Evolutionary conservation across 768 basidiomycete species (phyloP).

Genomic region (Amanita polypyramis): DNA sequence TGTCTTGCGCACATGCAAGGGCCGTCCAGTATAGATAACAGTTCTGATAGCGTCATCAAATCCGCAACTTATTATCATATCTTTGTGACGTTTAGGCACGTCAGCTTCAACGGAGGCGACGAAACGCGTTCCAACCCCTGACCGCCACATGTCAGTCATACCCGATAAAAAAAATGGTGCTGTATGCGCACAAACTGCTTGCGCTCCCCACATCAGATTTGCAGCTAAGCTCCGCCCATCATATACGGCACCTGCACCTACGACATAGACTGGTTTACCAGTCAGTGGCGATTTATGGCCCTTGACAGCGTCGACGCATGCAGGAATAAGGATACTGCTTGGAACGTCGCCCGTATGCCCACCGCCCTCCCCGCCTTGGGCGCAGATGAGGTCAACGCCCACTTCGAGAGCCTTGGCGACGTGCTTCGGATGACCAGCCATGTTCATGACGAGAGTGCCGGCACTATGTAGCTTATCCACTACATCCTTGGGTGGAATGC

Average conservation of each 20-base stretch:
- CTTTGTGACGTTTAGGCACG: constrained; percentile 81
- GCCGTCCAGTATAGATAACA: constrained; percentile 85
- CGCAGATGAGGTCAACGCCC: constrained; percentile 90
- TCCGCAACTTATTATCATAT: constrained; percentile 56
- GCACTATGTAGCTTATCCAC: constrained; percentile 79
- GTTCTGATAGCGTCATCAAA: constrained; percentile 77
- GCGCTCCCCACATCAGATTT: constrained; percentile 81
- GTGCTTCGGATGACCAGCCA: constrained; percentile 95
- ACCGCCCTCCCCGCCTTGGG: constrained; percentile 89
- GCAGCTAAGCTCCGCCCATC: constrained; percentile 84
- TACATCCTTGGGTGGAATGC: constrained; percentile 71
- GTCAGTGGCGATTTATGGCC: constrained; percentile 72
- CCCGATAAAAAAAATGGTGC: not conserved
- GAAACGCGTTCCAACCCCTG: constrained; percentile 80
- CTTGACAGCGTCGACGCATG: constrained; percentile 77
- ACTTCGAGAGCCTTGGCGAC: constrained; percentile 69
- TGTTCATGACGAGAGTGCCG: constrained; percentile 86
- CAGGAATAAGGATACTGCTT: constrained; percentile 81
- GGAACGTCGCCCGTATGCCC: constrained; percentile 82
- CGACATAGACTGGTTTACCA: constrained; percentile 73
- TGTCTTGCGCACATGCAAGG: constrained; percentile 76
- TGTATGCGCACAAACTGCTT: constrained; percentile 65
- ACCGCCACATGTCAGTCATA: constrained; percentile 7
- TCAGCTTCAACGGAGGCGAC: constrained; percentile 74
- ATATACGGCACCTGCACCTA: constrained; percentile 88